These are phyloP conservation scores for Corynascus novoguineensis DNA, from an alignment of 495 filamentous ascomycete genomes.

Conservation along the genomic window DNA sequence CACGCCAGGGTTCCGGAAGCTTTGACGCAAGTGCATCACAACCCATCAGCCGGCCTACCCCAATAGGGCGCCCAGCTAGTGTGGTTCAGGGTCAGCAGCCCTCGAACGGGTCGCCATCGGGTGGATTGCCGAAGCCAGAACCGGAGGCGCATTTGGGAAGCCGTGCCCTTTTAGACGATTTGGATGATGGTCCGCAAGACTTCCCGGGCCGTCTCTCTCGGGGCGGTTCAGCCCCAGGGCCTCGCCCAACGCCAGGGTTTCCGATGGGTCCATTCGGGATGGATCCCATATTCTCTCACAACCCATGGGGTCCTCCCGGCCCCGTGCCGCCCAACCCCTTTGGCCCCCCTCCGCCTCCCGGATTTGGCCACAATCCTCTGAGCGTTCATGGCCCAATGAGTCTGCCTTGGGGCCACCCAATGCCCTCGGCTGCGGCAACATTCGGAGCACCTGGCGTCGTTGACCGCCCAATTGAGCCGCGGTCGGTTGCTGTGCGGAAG, in stretches of 20 bases:
- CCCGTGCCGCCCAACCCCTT: slow-evolving; percentile 19
- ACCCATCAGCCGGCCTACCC: slow-evolving; percentile 72
- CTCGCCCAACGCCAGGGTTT: slow-evolving; percentile 21
- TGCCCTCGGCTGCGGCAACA: slow-evolving; percentile 17
- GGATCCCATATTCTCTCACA: slow-evolving; percentile 24
- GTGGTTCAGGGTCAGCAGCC: slow-evolving; percentile 44
- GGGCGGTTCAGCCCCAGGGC: slow-evolving; percentile 19
- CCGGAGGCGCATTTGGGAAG: slow-evolving; percentile 85
- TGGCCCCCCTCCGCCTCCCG: slow-evolving; percentile 20
- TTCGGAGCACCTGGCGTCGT: slow-evolving; percentile 30
- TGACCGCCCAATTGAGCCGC: slow-evolving; percentile 30
- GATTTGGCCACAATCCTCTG: slow-evolving; percentile 17
- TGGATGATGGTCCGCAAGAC: slow-evolving; percentile 43
- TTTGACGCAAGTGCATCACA: slow-evolving; percentile 47
- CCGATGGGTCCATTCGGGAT: slow-evolving; percentile 24
- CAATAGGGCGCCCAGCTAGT: slow-evolving; percentile 84
- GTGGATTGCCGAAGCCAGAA: slow-evolving; percentile 43
- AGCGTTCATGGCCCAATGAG: slow-evolving; percentile 12
- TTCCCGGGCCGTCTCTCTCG: slow-evolving; percentile 13
- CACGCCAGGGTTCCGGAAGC: slow-evolving; percentile 42
- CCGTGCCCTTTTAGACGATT: slow-evolving; percentile 85
- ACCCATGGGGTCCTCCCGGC: slow-evolving; percentile 26
- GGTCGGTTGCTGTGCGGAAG: slow-evolving; percentile 43
- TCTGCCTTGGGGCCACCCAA: slow-evolving; percentile 27
- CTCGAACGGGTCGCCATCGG: slow-evolving; percentile 40